Percentiles rank a stretch among this genome's conserved stretches.
phyloP scores from a whole-genome alignment of 495 filamentous ascomycete genomes.

The Xylaria curta region DNA sequence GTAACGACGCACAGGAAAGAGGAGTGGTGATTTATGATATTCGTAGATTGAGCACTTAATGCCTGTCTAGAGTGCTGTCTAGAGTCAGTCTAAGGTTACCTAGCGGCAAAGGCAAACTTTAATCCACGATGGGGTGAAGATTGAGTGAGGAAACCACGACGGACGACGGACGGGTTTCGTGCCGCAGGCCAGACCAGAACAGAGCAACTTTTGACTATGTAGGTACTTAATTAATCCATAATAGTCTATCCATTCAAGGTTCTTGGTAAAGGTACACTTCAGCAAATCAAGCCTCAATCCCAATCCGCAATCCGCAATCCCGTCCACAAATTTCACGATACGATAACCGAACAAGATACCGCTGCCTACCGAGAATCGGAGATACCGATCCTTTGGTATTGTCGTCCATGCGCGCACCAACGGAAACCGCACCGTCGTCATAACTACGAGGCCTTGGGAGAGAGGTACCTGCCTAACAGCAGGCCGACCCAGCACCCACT shows the following conservation, averaged over 20 bases:
- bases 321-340: neutral
- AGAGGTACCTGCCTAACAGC: neutral
- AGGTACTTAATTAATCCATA: too few relatives aligned
- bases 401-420: neutral
- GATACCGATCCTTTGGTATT: neutral
- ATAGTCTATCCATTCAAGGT: too few relatives aligned
- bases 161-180: neutral
- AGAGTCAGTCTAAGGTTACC: neutral
- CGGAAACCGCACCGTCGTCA: neutral
- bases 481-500: neutral
- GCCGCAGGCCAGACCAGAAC: neutral
- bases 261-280: too few relatives aligned
- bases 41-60: neutral
- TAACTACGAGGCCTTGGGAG: neutral
- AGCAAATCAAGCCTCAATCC: too few relatives aligned
- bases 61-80: neutral
- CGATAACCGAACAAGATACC: neutral
- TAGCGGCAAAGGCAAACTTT: conserved; percentile 3
- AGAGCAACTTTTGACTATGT: too few relatives aligned
- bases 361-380: conserved; percentile 23
- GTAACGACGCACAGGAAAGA: neutral
- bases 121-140: neutral
- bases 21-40: neutral
- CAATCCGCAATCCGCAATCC: too few relatives aligned
- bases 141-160: neutral